phyloP scores from a whole-genome alignment of 1,284 basidiomycete species.

The Austroboletus olivaceoglutinosus region DNA sequence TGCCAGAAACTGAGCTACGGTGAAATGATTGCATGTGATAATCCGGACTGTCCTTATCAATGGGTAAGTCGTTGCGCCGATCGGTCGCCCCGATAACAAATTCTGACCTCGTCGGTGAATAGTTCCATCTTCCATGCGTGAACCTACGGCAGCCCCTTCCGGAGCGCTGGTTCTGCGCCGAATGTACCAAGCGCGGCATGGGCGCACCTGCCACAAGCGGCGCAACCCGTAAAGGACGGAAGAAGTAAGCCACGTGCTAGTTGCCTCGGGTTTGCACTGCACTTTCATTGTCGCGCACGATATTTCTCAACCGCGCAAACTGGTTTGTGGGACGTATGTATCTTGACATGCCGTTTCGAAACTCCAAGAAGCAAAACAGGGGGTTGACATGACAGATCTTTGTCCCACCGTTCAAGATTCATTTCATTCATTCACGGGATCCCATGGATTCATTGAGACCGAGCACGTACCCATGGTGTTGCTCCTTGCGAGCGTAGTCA shows the following conservation, averaged over 20 bases:
- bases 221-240: slow-evolving; percentile 41
- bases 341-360: not conserved
- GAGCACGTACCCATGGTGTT: not conserved
- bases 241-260: slow-evolving; percentile 31
- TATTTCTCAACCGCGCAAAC: not conserved
- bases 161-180: slow-evolving; percentile 59
- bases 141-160: slow-evolving; percentile 59
- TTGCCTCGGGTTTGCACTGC: not conserved
- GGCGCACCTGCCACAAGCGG: slow-evolving; percentile 24
- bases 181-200: slow-evolving; percentile 44
- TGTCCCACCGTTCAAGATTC: not conserved
- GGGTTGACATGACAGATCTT: slow-evolving; percentile 1
- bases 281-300: not conserved
- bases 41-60: slow-evolving; percentile 64
- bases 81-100: not conserved
- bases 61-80: slow-evolving; percentile 51
- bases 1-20: slow-evolving; percentile 66
- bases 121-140: slow-evolving; percentile 66
- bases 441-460: not conserved
- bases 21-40: slow-evolving; percentile 75
- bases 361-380: not conserved
- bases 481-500: not conserved
- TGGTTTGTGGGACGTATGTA: slow-evolving; percentile 1
- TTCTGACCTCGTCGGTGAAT: slow-evolving; percentile 14
- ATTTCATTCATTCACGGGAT: not conserved